phyloP scores from a whole-genome alignment of 768 basidiomycete species.

The Lyophyllum shimeji region DNA sequence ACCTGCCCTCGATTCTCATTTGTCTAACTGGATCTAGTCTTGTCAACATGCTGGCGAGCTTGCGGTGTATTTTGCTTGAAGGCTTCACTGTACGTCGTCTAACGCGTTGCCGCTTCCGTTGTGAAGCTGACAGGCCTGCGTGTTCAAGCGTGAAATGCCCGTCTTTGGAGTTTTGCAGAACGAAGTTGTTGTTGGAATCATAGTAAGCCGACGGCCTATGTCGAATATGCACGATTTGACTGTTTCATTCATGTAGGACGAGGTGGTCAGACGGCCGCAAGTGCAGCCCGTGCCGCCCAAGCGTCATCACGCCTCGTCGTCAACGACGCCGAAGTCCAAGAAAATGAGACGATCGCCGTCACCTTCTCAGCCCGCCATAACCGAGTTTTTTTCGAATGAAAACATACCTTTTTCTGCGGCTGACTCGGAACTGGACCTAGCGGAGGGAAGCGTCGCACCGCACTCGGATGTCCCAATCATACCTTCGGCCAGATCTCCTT shows the following conservation, averaged over 20 bases:
- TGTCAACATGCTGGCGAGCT: slow-evolving; percentile 66
- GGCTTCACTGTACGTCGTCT: slow-evolving; percentile 50
- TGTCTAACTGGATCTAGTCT: slow-evolving; percentile 43
- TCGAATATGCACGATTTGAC: neutral
- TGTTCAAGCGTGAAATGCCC: slow-evolving; percentile 72
- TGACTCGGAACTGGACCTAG: neutral
- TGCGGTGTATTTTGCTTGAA: slow-evolving; percentile 48
- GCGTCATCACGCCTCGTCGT: neutral
- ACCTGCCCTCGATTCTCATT: neutral
- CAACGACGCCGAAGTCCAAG: slow-evolving; percentile 14
- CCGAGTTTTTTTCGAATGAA: slow-evolving; percentile 10
- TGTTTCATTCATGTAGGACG: slow-evolving; percentile 41
- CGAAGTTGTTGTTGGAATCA: slow-evolving; percentile 68
- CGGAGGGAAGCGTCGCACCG: neutral
- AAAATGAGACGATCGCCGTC: slow-evolving; percentile 19
- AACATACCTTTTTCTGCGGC: neutral
- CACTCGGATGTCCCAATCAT: neutral
- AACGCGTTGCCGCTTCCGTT: neutral
- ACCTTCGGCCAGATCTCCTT: slow-evolving; percentile 8
- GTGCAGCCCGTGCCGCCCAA: slow-evolving; percentile 7
- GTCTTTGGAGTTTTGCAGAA: slow-evolving; percentile 75
- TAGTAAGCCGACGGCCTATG: slow-evolving; percentile 44
- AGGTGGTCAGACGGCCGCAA: slow-evolving; percentile 35
- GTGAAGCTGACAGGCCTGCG: neutral
- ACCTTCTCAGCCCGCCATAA: slow-evolving; percentile 14